Percentiles rank a stretch among this genome's conserved stretches.
Evolutionary conservation across 1,284 basidiomycete species (phyloP).

Genomic region (Taiwanofungus camphoratus): DNA sequence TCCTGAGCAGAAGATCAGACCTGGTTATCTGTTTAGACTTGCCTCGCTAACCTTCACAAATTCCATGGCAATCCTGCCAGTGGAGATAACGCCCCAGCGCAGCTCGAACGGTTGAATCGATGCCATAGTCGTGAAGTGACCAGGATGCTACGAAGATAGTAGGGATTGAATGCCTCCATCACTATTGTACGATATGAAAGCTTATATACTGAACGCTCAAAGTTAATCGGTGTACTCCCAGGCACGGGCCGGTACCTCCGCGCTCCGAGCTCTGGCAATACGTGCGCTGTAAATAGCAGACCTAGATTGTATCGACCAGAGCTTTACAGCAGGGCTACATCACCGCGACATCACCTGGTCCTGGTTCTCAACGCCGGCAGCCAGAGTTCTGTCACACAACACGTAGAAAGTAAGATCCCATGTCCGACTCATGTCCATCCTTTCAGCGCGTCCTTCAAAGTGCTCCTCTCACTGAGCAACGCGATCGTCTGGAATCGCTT

Average conservation of each 20-base stretch:
- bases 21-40: constrained; percentile 1
- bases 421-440: constrained; percentile 19
- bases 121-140: constrained; percentile 1
- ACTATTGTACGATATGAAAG: background rate
- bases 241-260: constrained; percentile 7
- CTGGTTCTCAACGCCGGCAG: background rate
- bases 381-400: background rate
- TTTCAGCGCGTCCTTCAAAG: constrained; percentile 57
- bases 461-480: constrained; percentile 65
- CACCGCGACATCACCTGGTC: constrained; percentile 5
- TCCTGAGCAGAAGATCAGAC: constrained; percentile 31
- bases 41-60: constrained; percentile 38
- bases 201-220: background rate
- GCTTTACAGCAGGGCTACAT: background rate
- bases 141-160: background rate
- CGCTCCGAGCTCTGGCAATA: background rate
- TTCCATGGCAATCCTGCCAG: constrained; percentile 39
- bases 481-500: constrained; percentile 72
- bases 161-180: too few relatives aligned
- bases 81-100: constrained; percentile 54
- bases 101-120: constrained; percentile 31
- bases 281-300: background rate
- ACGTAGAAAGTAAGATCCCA: background rate
- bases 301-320: constrained; percentile 3
- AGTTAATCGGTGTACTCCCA: background rate